A percentile compares a stretch with the other conserved stretches of the same genome.
These are phyloP conservation scores for Flagelloscypha sp. DNA, from an alignment of 768 basidiomycete genomes.

Conservation along the genomic window DNA sequence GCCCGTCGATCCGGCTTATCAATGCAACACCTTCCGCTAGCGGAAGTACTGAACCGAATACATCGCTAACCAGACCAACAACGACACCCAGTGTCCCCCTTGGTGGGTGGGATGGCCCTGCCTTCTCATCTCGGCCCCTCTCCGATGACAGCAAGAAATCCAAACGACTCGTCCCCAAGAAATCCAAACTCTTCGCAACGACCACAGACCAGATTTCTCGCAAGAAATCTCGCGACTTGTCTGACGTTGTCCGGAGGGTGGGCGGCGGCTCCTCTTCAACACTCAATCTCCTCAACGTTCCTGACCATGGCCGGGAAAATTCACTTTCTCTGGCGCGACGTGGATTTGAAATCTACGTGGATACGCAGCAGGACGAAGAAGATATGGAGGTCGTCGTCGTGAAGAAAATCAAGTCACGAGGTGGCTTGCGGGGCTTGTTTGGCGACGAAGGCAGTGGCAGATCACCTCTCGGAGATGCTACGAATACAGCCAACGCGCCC, in stretches of 20 bases:
- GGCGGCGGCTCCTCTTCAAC: constrained; percentile 19
- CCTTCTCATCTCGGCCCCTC: constrained; percentile 25
- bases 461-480: constrained; percentile 43
- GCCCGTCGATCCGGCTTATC: constrained; percentile 64
- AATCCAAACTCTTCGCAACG: constrained; percentile 63
- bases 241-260: constrained; percentile 51
- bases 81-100: constrained; percentile 20
- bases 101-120: not conserved
- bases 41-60: constrained; percentile 27
- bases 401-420: constrained; percentile 46
- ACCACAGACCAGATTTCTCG: too few species aligned
- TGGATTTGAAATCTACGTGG: constrained; percentile 58
- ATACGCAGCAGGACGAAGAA: constrained; percentile 45
- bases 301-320: constrained; percentile 7
- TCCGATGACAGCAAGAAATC: constrained; percentile 18
- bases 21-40: constrained; percentile 56
- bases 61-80: constrained; percentile 17
- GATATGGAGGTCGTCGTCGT: constrained; percentile 31
- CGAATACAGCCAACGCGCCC: constrained; percentile 44
- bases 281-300: too few species aligned
- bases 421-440: constrained; percentile 48
- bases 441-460: constrained; percentile 35
- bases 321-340: constrained; percentile 23
- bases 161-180: constrained; percentile 63
- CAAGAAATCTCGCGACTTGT: constrained; percentile 39